Conservation (phyloP, 306 rosid species). For the Trifolium pratense region DNA sequence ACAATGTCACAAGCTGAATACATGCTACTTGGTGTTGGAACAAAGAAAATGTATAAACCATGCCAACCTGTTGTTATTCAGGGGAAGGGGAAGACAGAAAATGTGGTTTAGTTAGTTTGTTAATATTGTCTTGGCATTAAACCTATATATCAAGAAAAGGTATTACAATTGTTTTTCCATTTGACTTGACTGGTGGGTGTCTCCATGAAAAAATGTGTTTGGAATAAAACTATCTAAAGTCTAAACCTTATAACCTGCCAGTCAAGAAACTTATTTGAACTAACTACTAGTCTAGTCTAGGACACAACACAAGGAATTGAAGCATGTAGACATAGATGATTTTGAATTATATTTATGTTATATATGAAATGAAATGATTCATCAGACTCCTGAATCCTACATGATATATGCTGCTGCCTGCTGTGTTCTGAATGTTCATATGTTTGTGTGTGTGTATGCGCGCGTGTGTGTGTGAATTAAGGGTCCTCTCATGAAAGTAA, state of each 20-base stretch:
- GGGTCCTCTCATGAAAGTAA: neutral
- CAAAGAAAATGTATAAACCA: slow-evolving; percentile 53
- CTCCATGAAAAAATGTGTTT: slow-evolving; percentile 16
- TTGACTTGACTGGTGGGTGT: slow-evolving; percentile 50
- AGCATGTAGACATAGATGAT: neutral
- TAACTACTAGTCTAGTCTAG: neutral
- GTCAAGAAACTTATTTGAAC: slow-evolving; percentile 47
- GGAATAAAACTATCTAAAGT: neutral
- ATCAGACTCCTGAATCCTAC: neutral
- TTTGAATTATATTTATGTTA: neutral
- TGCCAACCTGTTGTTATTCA: slow-evolving; percentile 57
- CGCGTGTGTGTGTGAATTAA: no score
- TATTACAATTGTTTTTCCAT: neutral
- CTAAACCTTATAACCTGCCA: slow-evolving; percentile 44
- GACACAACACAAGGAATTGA: neutral
- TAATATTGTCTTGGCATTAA: neutral
- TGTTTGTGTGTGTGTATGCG: no score
- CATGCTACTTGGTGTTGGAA: neutral
- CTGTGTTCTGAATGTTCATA: no score
- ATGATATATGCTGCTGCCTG: neutral
- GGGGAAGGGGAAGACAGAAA: neutral
- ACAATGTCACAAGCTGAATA: neutral
- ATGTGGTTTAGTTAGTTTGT: slow-evolving; percentile 6
- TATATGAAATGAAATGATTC: neutral
- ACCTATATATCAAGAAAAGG: neutral